Conservation (phyloP, 306 rosid species). For the Albizia julibrissin region DNA sequence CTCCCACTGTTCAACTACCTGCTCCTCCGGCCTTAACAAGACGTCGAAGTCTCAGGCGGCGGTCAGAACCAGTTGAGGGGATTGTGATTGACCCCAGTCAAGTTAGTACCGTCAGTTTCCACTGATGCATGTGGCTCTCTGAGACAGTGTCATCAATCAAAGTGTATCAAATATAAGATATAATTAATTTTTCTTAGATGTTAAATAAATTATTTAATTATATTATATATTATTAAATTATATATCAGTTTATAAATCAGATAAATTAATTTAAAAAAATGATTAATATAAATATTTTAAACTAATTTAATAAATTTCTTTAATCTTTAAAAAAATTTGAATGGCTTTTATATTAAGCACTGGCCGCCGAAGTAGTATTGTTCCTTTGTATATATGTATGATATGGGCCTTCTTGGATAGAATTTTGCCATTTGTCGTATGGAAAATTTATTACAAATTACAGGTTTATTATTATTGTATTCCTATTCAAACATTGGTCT, state of each 20-base stretch:
- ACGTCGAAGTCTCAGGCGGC: conserved; percentile 26
- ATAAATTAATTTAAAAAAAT: too few species aligned
- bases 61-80: conserved; percentile 46
- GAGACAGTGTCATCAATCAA: background rate
- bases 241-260: too few species aligned
- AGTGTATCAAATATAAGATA: too few species aligned
- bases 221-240: too few species aligned
- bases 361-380: too few species aligned
- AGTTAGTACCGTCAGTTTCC: conserved; percentile 33
- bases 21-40: conserved; percentile 38
- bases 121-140: conserved; percentile 24
- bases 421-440: background rate
- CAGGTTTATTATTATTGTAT: background rate
- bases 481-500: background rate
- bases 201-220: too few species aligned
- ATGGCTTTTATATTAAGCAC: too few species aligned
- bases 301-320: too few species aligned
- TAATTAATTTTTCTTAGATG: too few species aligned
- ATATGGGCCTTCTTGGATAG: background rate
- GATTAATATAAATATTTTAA: too few species aligned
- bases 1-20: conserved; percentile 38
- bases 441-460: background rate
- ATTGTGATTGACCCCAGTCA: conserved; percentile 58
- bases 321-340: too few species aligned
- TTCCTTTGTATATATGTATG: background rate